Evolutionary conservation across 176 grass and related monocot species (phyloP).

Genomic region (Eragrostis nindensis): DNA sequence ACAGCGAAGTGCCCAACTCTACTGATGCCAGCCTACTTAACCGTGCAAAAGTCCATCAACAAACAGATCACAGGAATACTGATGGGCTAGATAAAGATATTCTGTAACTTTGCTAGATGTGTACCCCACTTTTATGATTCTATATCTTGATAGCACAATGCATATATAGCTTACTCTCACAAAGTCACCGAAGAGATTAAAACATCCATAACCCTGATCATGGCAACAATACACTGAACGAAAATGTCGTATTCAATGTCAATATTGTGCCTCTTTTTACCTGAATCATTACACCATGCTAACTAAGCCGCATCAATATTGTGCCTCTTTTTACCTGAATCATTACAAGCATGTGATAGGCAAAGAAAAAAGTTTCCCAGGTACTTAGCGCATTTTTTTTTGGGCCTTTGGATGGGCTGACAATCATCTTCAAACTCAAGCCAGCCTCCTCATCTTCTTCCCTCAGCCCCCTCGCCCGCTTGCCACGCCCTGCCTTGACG

Average conservation of each 20-base stretch:
- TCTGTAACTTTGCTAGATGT: no score
- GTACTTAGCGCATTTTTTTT: not conserved
- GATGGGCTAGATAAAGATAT: no score
- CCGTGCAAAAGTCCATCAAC: not conserved
- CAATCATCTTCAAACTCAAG: not conserved
- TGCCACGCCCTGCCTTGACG: no score
- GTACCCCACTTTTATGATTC: not conserved
- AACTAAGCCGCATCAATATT: no score
- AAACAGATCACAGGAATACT: not conserved
- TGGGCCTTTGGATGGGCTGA: not conserved
- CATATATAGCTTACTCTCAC: not conserved
- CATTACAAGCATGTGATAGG: not conserved
- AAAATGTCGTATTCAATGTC: not conserved
- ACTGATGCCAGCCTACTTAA: not conserved
- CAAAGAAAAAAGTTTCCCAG: not conserved
- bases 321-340: not conserved
- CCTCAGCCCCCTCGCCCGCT: no score
- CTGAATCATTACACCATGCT: not conserved
- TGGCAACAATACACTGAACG: not conserved
- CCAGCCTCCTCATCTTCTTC: not conserved
- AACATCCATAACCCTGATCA: not conserved
- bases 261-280: not conserved
- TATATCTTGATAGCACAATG: not conserved
- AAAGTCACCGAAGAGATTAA: not conserved
- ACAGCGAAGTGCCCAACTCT: not conserved